Conservation (phyloP, 768 basidiomycete species). For the Lactarius indigo region DNA sequence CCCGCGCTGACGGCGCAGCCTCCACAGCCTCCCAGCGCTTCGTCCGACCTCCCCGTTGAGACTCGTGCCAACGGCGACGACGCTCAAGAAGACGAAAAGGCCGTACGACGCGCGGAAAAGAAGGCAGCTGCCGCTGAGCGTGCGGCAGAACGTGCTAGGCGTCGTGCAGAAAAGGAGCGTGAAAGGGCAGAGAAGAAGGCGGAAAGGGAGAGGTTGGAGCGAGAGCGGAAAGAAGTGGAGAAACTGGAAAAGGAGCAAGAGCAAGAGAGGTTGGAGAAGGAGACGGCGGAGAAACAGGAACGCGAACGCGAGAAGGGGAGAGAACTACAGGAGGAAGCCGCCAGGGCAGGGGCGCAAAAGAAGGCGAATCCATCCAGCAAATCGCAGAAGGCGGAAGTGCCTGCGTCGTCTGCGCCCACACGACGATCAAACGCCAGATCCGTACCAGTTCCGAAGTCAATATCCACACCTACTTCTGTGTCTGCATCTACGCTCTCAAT, state of each 20-base stretch:
- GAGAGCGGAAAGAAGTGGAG: conserved; percentile 42
- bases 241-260: conserved; percentile 39
- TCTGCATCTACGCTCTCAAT: conserved; percentile 23
- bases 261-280: conserved; percentile 31
- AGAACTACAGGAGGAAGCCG: conserved; percentile 32
- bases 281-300: conserved; percentile 30
- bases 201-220: conserved; percentile 38
- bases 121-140: conserved; percentile 61
- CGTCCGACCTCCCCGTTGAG: conserved; percentile 28
- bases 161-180: conserved; percentile 58
- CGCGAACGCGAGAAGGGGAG: conserved; percentile 28
- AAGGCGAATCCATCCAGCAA: conserved; percentile 8
- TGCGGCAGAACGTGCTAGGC: conserved; percentile 57
- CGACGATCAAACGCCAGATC: conserved; percentile 30
- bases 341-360: conserved; percentile 15
- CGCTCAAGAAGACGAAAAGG: conserved; percentile 40
- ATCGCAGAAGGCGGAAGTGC: conserved; percentile 20
- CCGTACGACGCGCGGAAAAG: conserved; percentile 42
- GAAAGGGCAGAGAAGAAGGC: conserved; percentile 57
- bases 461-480: conserved; percentile 26
- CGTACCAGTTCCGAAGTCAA: conserved; percentile 21
- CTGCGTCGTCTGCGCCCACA: conserved; percentile 17
- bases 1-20: conserved; percentile 56
- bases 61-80: conserved; percentile 33
- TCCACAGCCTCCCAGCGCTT: conserved; percentile 32